Evolutionary conservation across 169 alveolate species (phyloP), one percentile per base, ranked within the genome.

Genomic region (Pseudocohnilembus persalinus): DNA sequence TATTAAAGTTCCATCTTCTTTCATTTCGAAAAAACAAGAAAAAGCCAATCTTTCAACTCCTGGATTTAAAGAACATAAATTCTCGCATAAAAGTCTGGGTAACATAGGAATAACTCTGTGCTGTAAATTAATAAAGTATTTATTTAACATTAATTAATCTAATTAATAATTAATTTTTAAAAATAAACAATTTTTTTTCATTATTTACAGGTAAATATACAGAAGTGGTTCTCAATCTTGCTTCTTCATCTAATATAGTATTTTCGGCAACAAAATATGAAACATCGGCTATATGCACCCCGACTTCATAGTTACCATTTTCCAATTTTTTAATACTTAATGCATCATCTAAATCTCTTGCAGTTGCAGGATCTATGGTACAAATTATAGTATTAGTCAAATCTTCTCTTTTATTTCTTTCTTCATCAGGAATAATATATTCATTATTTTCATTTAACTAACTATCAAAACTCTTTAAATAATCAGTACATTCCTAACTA

Each of bases 211-310:
- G 68, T 82, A 95, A 93, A 90, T 95, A 95, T 16, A 93, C 95
- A n/a, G 96, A 81, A 4, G 97, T 93, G 0, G 93, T 89, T 84
- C 98, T 89, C 6, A 68, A 31, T 68, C 88, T 75, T 29, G 98
- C 98, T 77, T 95, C 97, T 77, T 91, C 87, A 88, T 95, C 98
- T 68, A 95, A 84, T 0, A 81, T 83, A 63, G 95, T 84, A 29
- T 92, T 90, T 82, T 89, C 83, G 30, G 88, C 89, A 0, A 95
- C 96, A 88, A 93, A 95, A 49, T 91, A 89, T 31, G 93, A 81
- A 1, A 95, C 97, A 87, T 95, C 98, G 0, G 97, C 98, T 1
- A 95, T 95, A 89, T 95, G 98, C 25, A 95, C 98, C 74, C 98
- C 98, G 16, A 95, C 88, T 88, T 95, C 97, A 76, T 89, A 89